Conservation (phyloP, 2,329 filamentous ascomycete genomes). For the Aspergillus tanneri region DNA sequence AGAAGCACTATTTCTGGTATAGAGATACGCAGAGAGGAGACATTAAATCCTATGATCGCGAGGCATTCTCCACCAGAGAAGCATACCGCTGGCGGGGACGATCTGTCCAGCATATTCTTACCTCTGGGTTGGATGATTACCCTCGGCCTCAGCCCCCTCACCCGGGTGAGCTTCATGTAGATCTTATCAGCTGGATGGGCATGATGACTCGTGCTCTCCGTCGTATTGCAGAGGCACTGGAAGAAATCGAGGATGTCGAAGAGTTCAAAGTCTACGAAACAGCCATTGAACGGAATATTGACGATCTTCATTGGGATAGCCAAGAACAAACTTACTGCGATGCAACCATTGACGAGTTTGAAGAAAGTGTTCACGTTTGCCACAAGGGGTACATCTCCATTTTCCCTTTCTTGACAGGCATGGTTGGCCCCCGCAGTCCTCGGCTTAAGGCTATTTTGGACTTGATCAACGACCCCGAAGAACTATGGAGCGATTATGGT, state of each 20-base stretch:
- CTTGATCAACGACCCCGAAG: conserved; percentile 73
- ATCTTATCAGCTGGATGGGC: conserved; percentile 96
- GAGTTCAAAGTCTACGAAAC: conserved; percentile 70
- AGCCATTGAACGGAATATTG: conserved; percentile 80
- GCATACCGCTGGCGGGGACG: conserved; percentile 94
- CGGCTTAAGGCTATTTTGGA: conserved; percentile 73
- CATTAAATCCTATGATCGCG: conserved; percentile 84
- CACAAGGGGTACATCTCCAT: conserved; percentile 96
- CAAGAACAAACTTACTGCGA: conserved; percentile 84
- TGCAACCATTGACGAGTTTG: conserved; percentile 90
- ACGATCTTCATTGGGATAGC: conserved; percentile 90
- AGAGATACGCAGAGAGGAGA: conserved; percentile 87
- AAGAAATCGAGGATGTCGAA: conserved; percentile 70
- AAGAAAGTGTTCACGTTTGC: conserved; percentile 85
- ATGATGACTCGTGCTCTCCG: conserved; percentile 86
- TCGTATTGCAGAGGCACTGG: conserved; percentile 75
- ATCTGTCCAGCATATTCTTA: conserved; percentile 80
- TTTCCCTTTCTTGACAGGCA: conserved; percentile 84
- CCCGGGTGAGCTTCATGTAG: conserved; percentile 91
- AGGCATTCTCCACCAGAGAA: conserved; percentile 84
- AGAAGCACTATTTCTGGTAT: conserved; percentile 93
- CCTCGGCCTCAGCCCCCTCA: conserved; percentile 90
- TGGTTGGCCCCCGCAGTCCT: conserved; percentile 71
- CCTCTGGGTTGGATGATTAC: conserved; percentile 94
- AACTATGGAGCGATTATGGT: conserved; percentile 89